Percentiles rank a stretch among this genome's conserved stretches.
Conservation (phyloP, 2,329 filamentous ascomycete species). For the Apiospora rasikravindrae region DNA sequence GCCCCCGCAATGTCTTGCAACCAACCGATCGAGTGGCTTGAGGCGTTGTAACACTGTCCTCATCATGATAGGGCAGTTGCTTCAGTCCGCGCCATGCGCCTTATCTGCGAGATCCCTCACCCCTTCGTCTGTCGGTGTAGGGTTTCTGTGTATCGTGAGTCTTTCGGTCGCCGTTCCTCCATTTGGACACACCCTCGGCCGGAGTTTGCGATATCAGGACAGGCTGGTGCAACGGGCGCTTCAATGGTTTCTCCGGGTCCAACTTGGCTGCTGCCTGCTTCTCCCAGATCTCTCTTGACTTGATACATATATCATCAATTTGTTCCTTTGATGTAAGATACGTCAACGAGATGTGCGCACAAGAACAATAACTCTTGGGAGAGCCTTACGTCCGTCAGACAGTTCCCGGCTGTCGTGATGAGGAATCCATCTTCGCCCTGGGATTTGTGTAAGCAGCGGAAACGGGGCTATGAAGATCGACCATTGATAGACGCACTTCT, state of each 20-base stretch:
- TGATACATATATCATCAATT: constrained; percentile 66
- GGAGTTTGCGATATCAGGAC: constrained; percentile 53
- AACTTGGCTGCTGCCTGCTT: constrained; percentile 57
- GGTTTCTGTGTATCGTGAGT: constrained; percentile 34
- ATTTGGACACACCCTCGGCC: constrained; percentile 39
- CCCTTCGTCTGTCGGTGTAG: constrained; percentile 38
- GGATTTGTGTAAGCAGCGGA: constrained; percentile 32
- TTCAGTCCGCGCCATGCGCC: not conserved
- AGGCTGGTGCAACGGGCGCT: constrained; percentile 62
- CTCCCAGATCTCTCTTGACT: constrained; percentile 64
- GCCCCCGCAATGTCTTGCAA: not conserved
- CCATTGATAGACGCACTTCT: constrained; percentile 47
- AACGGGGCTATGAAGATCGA: constrained; percentile 23
- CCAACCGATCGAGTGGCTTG: constrained; percentile 2
- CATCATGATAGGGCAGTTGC: not conserved
- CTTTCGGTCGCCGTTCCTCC: constrained; percentile 43
- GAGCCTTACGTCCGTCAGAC: constrained; percentile 61
- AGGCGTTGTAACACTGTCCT: not conserved
- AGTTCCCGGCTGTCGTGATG: constrained; percentile 62
- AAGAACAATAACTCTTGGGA: constrained; percentile 22
- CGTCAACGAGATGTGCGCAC: constrained; percentile 26
- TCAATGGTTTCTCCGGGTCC: constrained; percentile 55
- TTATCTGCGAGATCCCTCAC: constrained; percentile 32
- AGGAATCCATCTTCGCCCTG: constrained; percentile 67
- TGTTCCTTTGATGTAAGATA: constrained; percentile 54